Conservation (phyloP, 192 early-diverging fungal species). For the Helicostylum pulchrum region DNA sequence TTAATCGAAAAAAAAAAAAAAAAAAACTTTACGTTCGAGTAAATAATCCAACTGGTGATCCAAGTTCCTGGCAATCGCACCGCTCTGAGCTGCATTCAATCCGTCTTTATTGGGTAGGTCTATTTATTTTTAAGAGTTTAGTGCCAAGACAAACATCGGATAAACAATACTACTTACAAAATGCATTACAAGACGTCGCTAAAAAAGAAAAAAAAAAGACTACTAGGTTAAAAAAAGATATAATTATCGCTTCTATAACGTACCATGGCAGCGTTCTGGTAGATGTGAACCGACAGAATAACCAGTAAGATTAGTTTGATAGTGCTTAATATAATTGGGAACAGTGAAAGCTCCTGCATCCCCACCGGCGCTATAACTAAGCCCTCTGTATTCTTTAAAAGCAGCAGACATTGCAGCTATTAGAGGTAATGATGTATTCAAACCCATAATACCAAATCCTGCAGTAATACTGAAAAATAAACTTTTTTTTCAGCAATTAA, state of each 20-base stretch:
- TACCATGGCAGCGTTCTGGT: conserved; percentile 13
- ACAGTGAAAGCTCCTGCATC: conserved; percentile 42
- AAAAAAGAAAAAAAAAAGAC: background rate
- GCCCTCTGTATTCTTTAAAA: conserved; percentile 46
- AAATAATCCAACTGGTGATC: conserved; percentile 43
- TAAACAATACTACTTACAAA: background rate
- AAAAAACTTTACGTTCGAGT: conserved; percentile 7
- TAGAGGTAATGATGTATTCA: conserved; percentile 11
- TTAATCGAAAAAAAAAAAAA: too few species aligned
- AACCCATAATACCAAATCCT: conserved; percentile 45
- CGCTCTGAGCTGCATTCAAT: conserved; percentile 52
- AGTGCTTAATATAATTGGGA: conserved; percentile 42
- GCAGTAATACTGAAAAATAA: conserved; percentile 44
- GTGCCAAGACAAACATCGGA: background rate
- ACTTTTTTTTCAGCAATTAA: background rate
- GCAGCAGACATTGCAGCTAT: conserved; percentile 12
- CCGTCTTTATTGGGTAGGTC: conserved; percentile 12
- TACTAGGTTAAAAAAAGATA: background rate
- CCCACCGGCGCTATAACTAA: conserved; percentile 50
- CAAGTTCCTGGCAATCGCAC: conserved; percentile 47
- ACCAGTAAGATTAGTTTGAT: conserved; percentile 39
- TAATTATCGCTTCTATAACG: background rate
- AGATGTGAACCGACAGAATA: conserved; percentile 44
- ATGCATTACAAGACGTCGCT: background rate
- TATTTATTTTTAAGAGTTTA: background rate